phyloP scores from a whole-genome alignment of 371 early-diverging fungal species.

The Rhizomucor pusillus region DNA sequence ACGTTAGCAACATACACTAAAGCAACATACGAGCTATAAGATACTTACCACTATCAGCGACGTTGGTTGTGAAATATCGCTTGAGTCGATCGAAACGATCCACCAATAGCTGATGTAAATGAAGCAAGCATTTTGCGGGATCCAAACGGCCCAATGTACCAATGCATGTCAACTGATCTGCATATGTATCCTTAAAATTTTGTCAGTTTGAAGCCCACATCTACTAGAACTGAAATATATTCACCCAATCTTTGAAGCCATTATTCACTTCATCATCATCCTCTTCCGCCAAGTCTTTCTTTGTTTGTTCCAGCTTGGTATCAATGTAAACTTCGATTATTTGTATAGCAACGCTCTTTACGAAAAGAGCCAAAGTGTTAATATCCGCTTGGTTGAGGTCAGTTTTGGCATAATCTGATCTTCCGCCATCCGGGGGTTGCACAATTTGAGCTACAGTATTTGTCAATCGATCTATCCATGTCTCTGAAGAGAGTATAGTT shows the following conservation, averaged over 20 bases:
- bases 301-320: constrained; percentile 61
- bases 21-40: neutral
- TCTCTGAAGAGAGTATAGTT: neutral
- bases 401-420: constrained; percentile 6
- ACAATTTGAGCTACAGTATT: constrained; percentile 21
- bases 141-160: constrained; percentile 63
- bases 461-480: neutral
- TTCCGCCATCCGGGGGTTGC: constrained; percentile 25
- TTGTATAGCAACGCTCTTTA: constrained; percentile 53
- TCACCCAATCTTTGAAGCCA: constrained; percentile 66
- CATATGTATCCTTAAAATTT: constrained; percentile 57
- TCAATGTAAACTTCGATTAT: constrained; percentile 69
- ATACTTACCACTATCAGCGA: constrained; percentile 11
- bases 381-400: constrained; percentile 13
- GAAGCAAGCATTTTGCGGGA: constrained; percentile 47
- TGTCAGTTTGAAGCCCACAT: no score
- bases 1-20: neutral
- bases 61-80: constrained; percentile 19
- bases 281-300: constrained; percentile 48
- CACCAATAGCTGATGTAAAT: constrained; percentile 46
- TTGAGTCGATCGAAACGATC: constrained; percentile 53
- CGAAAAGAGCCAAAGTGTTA: constrained; percentile 44
- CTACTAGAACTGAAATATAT: neutral
- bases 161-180: constrained; percentile 71
- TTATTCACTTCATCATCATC: constrained; percentile 58